Conservation (phyloP, 1,284 basidiomycete species). For the Ustilago crameri region DNA sequence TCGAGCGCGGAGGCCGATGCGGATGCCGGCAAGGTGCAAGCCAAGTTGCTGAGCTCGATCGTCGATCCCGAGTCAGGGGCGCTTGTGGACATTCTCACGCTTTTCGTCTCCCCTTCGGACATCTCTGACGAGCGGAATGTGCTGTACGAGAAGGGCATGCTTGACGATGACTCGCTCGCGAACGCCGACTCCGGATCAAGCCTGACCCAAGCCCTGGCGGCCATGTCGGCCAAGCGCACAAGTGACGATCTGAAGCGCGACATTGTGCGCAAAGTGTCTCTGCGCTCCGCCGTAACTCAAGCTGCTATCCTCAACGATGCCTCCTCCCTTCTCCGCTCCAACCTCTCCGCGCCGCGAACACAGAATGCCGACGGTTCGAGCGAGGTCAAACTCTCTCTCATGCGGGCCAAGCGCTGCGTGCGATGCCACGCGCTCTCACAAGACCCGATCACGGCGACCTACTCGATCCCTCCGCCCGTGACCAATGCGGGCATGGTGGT, state of each 20-base stretch:
- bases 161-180: not conserved
- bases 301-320: constrained; percentile 22
- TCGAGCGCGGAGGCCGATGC: too few species aligned
- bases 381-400: constrained; percentile 5
- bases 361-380: not conserved
- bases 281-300: constrained; percentile 34
- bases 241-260: constrained; percentile 13
- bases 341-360: not conserved
- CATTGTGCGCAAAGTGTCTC: constrained; percentile 32
- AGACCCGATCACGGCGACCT: constrained; percentile 24
- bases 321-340: not conserved
- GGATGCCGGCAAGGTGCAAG: constrained; percentile 4
- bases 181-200: not conserved
- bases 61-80: constrained; percentile 30
- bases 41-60: constrained; percentile 27
- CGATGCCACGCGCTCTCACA: constrained; percentile 37
- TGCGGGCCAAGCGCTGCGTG: constrained; percentile 40
- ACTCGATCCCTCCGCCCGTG: not conserved
- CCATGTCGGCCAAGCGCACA: constrained; percentile 33
- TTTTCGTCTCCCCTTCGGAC: constrained; percentile 38
- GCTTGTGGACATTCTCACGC: constrained; percentile 35
- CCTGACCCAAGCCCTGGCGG: constrained; percentile 14
- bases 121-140: constrained; percentile 37
- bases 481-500: constrained; percentile 5
- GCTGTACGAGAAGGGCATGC: constrained; percentile 23